Evolutionary conservation across 352 stramenopile species (phyloP).

Genomic region (Phytophthora boehmeriae): DNA sequence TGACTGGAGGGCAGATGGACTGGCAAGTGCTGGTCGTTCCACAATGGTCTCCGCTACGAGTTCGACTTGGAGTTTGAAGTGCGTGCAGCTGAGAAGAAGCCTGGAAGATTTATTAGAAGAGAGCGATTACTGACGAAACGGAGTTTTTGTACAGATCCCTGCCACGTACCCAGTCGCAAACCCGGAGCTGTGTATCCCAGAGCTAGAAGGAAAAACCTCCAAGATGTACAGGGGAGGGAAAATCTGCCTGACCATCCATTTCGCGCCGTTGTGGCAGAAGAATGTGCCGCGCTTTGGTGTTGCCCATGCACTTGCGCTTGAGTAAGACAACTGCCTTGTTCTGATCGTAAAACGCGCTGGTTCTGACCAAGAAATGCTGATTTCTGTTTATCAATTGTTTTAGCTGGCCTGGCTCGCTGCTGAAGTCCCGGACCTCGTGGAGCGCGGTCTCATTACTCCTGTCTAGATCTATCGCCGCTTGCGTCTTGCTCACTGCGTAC

Average conservation of each 20-base stretch:
- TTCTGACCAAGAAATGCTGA: background rate
- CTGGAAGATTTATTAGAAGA: background rate
- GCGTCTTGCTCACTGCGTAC: background rate
- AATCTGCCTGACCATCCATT: constrained; percentile 91
- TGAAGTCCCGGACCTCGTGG: constrained; percentile 86
- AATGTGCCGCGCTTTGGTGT: constrained; percentile 89
- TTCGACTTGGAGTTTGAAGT: constrained; percentile 89
- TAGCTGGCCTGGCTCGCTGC: constrained; percentile 88
- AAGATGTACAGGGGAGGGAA: constrained; percentile 93
- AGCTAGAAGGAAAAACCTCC: constrained; percentile 89
- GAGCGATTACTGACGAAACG: background rate
- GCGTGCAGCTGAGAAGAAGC: background rate
- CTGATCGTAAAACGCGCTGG: background rate
- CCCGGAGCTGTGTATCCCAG: constrained; percentile 83
- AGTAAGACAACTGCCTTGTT: constrained; percentile 34
- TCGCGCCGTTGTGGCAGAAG: constrained; percentile 89
- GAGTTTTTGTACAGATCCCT: constrained; percentile 52
- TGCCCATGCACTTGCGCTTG: constrained; percentile 83
- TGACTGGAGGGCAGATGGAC: constrained; percentile 58
- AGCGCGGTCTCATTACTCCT: constrained; percentile 74
- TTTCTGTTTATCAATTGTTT: constrained; percentile 12
- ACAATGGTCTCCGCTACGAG: constrained; percentile 87
- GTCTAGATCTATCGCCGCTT: constrained; percentile 38
- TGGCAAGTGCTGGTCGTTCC: constrained; percentile 89
- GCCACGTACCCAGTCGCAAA: constrained; percentile 86